phyloP scores from a whole-genome alignment of 2,329 filamentous ascomycete species.

The Sporothrix luriei region DNA sequence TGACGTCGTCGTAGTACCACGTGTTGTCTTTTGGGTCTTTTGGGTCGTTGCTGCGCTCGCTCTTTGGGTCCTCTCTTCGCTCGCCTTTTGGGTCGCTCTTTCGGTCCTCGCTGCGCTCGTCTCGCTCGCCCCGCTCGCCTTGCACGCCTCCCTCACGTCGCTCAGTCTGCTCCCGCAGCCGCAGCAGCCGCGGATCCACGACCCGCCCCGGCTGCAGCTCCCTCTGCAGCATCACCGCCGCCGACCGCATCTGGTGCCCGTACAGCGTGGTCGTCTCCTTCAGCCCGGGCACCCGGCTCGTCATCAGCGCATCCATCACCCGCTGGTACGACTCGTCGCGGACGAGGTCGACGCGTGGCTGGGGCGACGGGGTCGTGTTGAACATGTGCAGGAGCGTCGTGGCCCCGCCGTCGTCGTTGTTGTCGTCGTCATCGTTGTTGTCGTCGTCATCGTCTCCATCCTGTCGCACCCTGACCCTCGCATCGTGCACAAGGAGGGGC shows the following conservation, averaged over 20 bases:
- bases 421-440: slow-evolving; percentile 29
- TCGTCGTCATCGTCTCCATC: slow-evolving; percentile 30
- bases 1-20: slow-evolving; percentile 73
- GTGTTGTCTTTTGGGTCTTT: slow-evolving; percentile 44
- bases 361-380: slow-evolving; percentile 71
- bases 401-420: slow-evolving; percentile 29
- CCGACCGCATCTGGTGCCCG: slow-evolving; percentile 77
- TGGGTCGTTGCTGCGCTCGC: slow-evolving; percentile 37
- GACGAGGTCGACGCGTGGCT: slow-evolving; percentile 56
- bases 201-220: slow-evolving; percentile 67
- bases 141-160: too few species aligned
- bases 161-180: slow-evolving; percentile 53
- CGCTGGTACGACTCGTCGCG: slow-evolving; percentile 54
- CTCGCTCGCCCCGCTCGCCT: slow-evolving; percentile 44
- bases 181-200: slow-evolving; percentile 73
- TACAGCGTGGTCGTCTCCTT: slow-evolving; percentile 68
- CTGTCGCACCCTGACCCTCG: background rate
- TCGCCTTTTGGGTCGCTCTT: slow-evolving; percentile 52
- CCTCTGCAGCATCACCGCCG: slow-evolving; percentile 80
- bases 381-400: slow-evolving; percentile 65
- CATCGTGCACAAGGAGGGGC: background rate
- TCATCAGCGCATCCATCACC: slow-evolving; percentile 59
- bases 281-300: slow-evolving; percentile 58
- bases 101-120: slow-evolving; percentile 39
- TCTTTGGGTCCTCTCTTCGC: slow-evolving; percentile 41